Evolutionary conservation across 768 basidiomycete species (phyloP).

Genomic region (Collybia sp.): DNA sequence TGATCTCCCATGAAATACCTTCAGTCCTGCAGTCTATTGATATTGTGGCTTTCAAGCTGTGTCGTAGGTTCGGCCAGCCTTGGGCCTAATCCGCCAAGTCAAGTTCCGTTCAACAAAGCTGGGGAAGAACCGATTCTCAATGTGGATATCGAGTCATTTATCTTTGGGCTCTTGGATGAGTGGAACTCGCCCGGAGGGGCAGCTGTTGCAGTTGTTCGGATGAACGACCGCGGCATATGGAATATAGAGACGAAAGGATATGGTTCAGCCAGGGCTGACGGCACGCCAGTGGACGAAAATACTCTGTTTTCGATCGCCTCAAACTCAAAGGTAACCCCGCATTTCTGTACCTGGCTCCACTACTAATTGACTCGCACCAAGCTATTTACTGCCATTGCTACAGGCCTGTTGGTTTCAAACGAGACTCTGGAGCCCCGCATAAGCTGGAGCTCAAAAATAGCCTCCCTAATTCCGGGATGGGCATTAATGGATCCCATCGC

Average conservation of each 20-base stretch:
- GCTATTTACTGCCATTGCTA: constrained; percentile 19
- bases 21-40: too few relatives aligned
- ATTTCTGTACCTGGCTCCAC: background rate
- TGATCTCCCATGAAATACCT: too few relatives aligned
- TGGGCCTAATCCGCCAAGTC: too few relatives aligned
- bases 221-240: background rate
- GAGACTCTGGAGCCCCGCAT: constrained; percentile 13
- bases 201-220: background rate
- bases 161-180: background rate
- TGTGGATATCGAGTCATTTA: background rate
- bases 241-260: constrained; percentile 7
- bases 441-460: constrained; percentile 17
- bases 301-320: background rate
- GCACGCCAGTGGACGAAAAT: constrained; percentile 1
- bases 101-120: too few relatives aligned
- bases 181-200: background rate
- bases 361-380: constrained; percentile 1
- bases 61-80: too few relatives aligned
- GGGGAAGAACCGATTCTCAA: background rate
- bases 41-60: too few relatives aligned
- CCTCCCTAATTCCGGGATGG: constrained; percentile 18
- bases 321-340: background rate
- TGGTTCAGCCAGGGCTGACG: constrained; percentile 2
- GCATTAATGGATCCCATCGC: constrained; percentile 18
- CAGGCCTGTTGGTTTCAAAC: constrained; percentile 21